These are phyloP conservation scores for Hypomontagnella monticulosa DNA, from an alignment of 495 filamentous ascomycete genomes.

Conservation along the genomic window DNA sequence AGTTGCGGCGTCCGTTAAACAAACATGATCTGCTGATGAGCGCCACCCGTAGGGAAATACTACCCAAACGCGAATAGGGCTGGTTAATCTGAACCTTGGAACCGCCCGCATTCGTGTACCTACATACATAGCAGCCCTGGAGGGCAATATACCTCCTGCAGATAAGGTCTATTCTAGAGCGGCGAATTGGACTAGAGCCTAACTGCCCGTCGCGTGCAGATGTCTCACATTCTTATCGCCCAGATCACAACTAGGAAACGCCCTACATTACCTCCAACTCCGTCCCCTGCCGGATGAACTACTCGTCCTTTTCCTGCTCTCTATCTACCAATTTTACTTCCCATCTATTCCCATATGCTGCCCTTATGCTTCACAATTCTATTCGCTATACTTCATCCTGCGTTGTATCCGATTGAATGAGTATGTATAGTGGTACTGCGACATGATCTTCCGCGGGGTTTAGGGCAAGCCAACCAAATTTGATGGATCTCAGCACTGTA, in stretches of 20 bases:
- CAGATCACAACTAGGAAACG: constrained; percentile 3
- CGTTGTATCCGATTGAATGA: background rate
- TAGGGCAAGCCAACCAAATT: constrained; percentile 17
- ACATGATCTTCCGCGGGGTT: constrained; percentile 13
- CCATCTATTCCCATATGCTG: background rate
- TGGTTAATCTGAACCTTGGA: constrained; percentile 1
- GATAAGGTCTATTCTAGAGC: constrained; percentile 24
- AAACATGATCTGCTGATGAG: constrained; percentile 27
- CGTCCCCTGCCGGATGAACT: background rate
- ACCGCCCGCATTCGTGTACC: background rate
- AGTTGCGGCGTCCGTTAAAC: background rate
- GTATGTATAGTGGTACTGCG: constrained; percentile 2
- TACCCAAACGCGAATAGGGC: constrained; percentile 6
- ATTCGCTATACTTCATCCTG: background rate
- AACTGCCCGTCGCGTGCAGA: constrained; percentile 8
- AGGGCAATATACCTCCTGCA: constrained; percentile 7
- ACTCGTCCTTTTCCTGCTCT: constrained; percentile 3
- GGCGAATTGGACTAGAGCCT: constrained; percentile 7
- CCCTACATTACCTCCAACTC: background rate
- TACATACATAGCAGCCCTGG: constrained; percentile 6
- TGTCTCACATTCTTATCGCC: constrained; percentile 28
- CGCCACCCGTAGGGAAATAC: constrained; percentile 23
- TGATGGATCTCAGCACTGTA: constrained; percentile 48
- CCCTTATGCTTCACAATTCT: background rate
- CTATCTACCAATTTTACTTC: background rate